Conservation (phyloP, 345 rosid species). For the Iberis pinnata region DNA sequence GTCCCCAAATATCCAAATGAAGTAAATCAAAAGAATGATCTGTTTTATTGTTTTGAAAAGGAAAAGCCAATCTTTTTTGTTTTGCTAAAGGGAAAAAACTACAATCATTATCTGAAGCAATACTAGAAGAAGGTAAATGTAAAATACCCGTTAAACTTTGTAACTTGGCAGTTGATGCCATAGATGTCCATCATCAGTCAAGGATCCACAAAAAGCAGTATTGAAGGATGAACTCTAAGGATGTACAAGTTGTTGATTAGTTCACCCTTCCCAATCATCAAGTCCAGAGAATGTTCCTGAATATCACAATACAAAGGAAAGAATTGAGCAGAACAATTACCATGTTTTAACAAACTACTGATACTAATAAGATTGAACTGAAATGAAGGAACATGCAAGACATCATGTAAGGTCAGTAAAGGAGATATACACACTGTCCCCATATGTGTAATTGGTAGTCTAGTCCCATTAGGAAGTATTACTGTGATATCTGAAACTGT, state of each 20-base stretch:
- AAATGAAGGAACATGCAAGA: neutral
- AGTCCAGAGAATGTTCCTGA: neutral
- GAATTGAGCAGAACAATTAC: neutral
- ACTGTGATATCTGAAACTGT: neutral
- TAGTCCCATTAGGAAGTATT: neutral
- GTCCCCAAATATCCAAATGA: too few species aligned
- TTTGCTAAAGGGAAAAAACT: neutral
- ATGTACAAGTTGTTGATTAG: neutral
- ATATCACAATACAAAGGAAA: neutral
- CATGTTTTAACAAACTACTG: neutral
- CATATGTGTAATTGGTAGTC: neutral
- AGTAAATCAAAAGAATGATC: neutral
- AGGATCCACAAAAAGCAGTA: neutral
- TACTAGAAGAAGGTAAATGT: neutral
- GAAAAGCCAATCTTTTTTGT: neutral
- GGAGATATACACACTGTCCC: neutral
- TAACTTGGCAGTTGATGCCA: constrained; percentile 2
- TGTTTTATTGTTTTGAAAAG: neutral
- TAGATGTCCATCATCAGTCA: neutral
- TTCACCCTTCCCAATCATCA: neutral
- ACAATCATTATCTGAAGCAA: neutral
- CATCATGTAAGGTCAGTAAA: neutral
- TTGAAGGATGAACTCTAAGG: neutral
- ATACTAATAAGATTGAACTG: neutral
- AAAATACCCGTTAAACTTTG: neutral